phyloP scores from a whole-genome alignment of 2,329 filamentous ascomycete genomes.

The Tolypocladium cylindrosporum region DNA sequence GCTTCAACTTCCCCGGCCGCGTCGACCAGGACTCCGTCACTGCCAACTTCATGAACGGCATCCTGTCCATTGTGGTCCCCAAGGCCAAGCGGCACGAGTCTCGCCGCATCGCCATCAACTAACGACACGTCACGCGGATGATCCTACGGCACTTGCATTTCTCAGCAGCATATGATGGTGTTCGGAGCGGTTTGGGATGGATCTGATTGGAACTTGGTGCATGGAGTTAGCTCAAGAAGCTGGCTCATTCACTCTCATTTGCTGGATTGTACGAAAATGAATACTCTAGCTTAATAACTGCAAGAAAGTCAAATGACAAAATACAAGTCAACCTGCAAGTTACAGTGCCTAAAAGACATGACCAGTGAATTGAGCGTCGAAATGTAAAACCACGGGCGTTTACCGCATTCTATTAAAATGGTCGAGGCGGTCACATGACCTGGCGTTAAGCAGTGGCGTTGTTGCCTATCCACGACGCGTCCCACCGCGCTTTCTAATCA shows the following conservation, averaged over 20 bases:
- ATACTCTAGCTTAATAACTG: background rate
- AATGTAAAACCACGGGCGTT: too few species aligned
- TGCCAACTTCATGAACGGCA: slow-evolving; percentile 55
- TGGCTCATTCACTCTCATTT: background rate
- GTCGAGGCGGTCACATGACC: slow-evolving; percentile 20
- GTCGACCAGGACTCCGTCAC: slow-evolving; percentile 53
- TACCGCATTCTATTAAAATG: background rate
- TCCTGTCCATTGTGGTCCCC: slow-evolving; percentile 54
- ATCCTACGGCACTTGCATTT: background rate
- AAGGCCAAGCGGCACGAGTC: slow-evolving; percentile 52
- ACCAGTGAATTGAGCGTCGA: background rate
- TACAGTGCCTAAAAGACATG: background rate
- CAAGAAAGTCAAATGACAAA: background rate
- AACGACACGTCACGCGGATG: slow-evolving; percentile 5
- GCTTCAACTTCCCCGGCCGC: slow-evolving; percentile 56
- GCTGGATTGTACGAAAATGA: background rate
- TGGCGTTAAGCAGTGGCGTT: slow-evolving; percentile 22
- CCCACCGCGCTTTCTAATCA: slow-evolving; percentile 16
- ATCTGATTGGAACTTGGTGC: background rate
- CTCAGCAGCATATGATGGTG: background rate
- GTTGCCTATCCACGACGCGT: slow-evolving; percentile 23
- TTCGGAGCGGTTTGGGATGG: background rate
- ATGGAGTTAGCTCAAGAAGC: background rate
- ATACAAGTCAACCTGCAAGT: too few species aligned
- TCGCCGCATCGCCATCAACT: slow-evolving; percentile 45